Conservation (phyloP, 2,329 filamentous ascomycete species). For the Aspergillus cejpii region DNA sequence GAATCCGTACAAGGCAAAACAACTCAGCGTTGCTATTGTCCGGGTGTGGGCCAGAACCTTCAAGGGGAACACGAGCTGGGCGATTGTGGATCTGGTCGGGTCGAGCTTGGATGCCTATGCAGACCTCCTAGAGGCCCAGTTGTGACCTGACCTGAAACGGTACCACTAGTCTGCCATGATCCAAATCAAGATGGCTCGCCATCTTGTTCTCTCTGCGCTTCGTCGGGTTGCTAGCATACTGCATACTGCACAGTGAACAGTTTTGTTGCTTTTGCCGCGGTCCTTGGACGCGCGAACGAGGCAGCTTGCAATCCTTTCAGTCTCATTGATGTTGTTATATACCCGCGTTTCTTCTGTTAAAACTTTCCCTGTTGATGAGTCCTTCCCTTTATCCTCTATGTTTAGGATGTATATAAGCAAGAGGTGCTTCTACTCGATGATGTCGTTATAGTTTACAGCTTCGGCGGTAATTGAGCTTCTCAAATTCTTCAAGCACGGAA, state of each 20-base stretch:
- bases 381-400: slow-evolving; percentile 9
- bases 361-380: slow-evolving; percentile 4
- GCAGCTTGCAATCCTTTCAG: slow-evolving; percentile 1
- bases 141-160: slow-evolving; percentile 9
- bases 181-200: background rate
- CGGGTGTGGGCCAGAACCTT: slow-evolving; percentile 44
- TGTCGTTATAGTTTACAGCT: background rate
- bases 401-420: background rate
- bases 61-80: slow-evolving; percentile 45
- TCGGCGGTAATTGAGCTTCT: background rate
- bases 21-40: slow-evolving; percentile 45
- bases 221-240: background rate
- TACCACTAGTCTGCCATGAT: background rate
- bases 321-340: slow-evolving; percentile 15
- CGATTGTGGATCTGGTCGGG: slow-evolving; percentile 44
- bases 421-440: background rate
- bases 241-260: background rate
- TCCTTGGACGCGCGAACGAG: background rate
- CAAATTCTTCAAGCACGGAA: background rate
- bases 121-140: slow-evolving; percentile 37
- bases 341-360: slow-evolving; percentile 15
- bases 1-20: slow-evolving; percentile 39
- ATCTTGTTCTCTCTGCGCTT: background rate
- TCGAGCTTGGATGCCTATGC: slow-evolving; percentile 44
- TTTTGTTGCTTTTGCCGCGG: background rate